Conservation (phyloP, 176 grass and related monocot genomes). For the Eragrostis nindensis region DNA sequence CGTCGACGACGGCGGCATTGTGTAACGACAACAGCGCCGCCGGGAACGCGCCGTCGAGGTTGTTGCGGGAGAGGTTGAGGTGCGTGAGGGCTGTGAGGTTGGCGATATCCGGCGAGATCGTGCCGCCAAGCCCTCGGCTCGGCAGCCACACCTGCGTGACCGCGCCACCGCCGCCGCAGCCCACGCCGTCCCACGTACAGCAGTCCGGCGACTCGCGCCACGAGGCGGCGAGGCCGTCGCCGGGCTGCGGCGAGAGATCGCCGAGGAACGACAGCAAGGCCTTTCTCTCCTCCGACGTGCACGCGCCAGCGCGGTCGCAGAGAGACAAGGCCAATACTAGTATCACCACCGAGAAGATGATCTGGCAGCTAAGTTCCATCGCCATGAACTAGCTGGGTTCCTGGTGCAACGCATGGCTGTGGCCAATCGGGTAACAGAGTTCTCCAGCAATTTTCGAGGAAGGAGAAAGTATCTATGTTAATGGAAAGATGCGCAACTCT, state of each 20-base stretch:
- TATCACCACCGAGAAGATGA: neutral
- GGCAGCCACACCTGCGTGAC: constrained; percentile 45
- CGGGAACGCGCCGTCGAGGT: constrained; percentile 40
- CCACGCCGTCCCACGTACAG: constrained; percentile 60
- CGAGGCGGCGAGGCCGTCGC: constrained; percentile 21
- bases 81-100: constrained; percentile 39
- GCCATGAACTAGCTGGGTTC: neutral
- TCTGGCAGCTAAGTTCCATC: neutral
- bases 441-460: neutral
- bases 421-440: neutral
- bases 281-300: constrained; percentile 41
- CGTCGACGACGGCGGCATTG: constrained; percentile 39
- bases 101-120: constrained; percentile 48
- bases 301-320: constrained; percentile 28
- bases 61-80: constrained; percentile 59
- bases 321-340: neutral
- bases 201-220: constrained; percentile 50
- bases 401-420: constrained; percentile 2
- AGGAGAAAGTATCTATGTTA: neutral
- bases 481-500: neutral
- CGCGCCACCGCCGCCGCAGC: constrained; percentile 10
- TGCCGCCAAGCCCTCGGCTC: constrained; percentile 38
- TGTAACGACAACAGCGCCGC: constrained; percentile 27
- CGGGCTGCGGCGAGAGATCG: constrained; percentile 12
- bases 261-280: constrained; percentile 48